Base-by-base conservation (phyloP, 495 filamentous ascomycete genomes). In the Aspergillus sclerotiicarbonarius region DNA sequence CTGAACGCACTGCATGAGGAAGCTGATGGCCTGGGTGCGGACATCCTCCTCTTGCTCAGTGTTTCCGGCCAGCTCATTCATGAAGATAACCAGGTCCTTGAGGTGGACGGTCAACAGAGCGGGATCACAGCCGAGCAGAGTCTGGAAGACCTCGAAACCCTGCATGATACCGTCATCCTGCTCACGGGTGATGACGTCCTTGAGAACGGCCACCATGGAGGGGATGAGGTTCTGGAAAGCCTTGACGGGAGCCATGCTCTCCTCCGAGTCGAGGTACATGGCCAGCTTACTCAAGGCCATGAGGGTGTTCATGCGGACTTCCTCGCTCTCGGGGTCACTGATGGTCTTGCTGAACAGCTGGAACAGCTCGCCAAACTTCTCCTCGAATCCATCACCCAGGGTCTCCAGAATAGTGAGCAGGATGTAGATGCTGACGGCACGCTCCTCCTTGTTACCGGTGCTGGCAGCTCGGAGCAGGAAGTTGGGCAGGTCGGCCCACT, bases 141-240 rank as follows among this genome's bases (percentile, higher is more conserved):
- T 96, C 76, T 98, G 95, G 82, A 98, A 96, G 51, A 97, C 92
- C 71, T 98, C 94, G 65, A 98, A 98, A 6, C 87, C 88, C 66
- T 93, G 88, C 73, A 90, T 89, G 50, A 87, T 83, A 59, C 87
- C 87, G 62, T 95, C 92, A 59, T 96, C 93, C 65, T 98, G 87
- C 8, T 84, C 81, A 30, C 81, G 79, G 61, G 88, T 82, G 53
- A 98, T 86, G 20, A 89, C 83, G 47, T 86, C 80, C 78, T 96
- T 93, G 49, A 98, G 82, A 9, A 97, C 89, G 19, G 82, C 82
- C 35, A 98, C 92, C 92, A 98, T 96, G 59, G 84, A 67, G 9
- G 94, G 95, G 46, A 98, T 78, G 41, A 91, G 80, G 29, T 83
- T 78, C 73, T 92, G 89, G 69, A 98, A 86, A 25, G 82, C 72